Percentiles rank a stretch among this genome's conserved stretches.
phyloP scores from a whole-genome alignment of 192 early-diverging fungal species.

The Podila epicladia region DNA sequence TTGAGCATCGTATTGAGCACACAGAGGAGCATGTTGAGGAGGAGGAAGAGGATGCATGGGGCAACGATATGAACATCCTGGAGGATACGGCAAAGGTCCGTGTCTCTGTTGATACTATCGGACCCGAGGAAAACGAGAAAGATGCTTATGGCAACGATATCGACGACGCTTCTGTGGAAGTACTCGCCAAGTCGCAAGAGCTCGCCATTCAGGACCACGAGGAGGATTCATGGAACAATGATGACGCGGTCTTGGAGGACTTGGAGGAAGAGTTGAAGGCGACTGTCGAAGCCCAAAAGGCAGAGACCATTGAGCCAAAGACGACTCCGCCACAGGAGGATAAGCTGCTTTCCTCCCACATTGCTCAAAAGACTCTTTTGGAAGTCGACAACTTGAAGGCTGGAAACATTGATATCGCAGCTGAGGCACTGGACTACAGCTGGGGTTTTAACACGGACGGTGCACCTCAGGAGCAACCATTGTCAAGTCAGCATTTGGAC shows the following conservation, averaged over 20 bases:
- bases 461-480: too few relatives aligned
- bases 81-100: too few relatives aligned
- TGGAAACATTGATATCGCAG: background rate
- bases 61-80: background rate
- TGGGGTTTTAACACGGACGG: constrained; percentile 11
- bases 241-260: background rate
- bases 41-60: background rate
- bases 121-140: background rate
- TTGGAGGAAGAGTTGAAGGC: background rate
- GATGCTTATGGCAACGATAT: constrained; percentile 3
- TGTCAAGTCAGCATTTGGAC: too few relatives aligned
- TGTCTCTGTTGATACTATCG: background rate
- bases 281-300: background rate
- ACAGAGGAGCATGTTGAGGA: background rate
- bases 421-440: background rate
- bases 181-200: background rate
- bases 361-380: too few relatives aligned
- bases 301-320: too few relatives aligned
- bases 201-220: too few relatives aligned
- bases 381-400: background rate
- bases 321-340: too few relatives aligned
- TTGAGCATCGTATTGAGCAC: background rate
- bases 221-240: background rate
- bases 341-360: too few relatives aligned
- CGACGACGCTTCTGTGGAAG: background rate